Conservation (phyloP, 2,329 filamentous ascomycete genomes). For the Periconia digitata region DNA sequence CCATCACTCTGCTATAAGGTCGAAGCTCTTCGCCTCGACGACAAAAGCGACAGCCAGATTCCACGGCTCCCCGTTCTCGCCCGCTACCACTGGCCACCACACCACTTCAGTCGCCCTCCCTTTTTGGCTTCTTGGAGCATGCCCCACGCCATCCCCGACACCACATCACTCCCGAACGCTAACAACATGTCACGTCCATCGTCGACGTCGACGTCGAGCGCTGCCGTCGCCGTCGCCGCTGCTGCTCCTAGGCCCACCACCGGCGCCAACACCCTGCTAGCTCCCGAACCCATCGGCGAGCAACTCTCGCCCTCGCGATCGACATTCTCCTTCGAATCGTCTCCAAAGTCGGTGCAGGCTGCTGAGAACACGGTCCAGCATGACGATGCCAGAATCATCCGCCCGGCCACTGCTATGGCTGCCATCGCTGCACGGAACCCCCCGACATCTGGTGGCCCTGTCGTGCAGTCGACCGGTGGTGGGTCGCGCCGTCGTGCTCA, state of each 20-base stretch:
- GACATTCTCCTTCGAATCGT: conserved; percentile 41
- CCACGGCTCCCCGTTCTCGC: not conserved
- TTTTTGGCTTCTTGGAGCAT: conserved; percentile 17
- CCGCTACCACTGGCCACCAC: not conserved
- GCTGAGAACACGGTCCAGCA: conserved; percentile 16
- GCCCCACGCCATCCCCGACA: conserved; percentile 40
- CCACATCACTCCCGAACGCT: conserved; percentile 12
- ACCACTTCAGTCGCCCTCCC: not conserved
- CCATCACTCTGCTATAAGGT: not conserved
- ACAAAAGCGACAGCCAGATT: not conserved
- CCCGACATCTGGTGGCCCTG: not conserved
- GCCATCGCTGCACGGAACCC: not conserved
- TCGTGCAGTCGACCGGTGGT: not conserved
- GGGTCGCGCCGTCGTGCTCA: conserved; percentile 38
- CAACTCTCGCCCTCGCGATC: conserved; percentile 41
- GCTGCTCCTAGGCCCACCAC: conserved; percentile 36
- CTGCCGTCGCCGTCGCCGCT: conserved; percentile 34
- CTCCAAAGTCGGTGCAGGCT: conserved; percentile 31
- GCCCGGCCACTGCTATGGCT: conserved; percentile 12
- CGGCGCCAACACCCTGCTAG: conserved; percentile 16
- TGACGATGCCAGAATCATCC: conserved; percentile 12
- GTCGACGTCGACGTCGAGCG: conserved; percentile 40
- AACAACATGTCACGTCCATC: conserved; percentile 40
- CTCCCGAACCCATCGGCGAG: conserved; percentile 26
- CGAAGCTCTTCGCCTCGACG: not conserved